phyloP scores from a whole-genome alignment of 2,329 filamentous ascomycete species.

The Nigrospora sphaerica region DNA sequence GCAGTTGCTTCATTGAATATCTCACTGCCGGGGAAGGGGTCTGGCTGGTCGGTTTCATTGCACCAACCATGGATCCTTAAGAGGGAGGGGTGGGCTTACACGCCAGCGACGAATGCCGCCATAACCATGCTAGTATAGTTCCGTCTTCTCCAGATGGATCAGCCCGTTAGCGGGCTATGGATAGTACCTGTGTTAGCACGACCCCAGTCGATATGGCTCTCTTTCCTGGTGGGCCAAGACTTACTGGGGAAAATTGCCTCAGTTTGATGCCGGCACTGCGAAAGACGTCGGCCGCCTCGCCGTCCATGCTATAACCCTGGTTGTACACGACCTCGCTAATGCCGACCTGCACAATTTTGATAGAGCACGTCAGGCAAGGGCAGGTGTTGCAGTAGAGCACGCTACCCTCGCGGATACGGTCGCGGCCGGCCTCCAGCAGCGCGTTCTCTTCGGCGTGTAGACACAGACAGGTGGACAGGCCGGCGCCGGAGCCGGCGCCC shows the following conservation, averaged over 20 bases:
- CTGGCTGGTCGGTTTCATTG: too few species aligned
- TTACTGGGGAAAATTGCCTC: constrained; percentile 80
- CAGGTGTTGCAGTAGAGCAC: constrained; percentile 94
- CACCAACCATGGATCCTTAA: too few species aligned
- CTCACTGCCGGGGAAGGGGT: too few species aligned
- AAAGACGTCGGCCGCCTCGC: constrained; percentile 74
- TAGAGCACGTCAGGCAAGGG: constrained; percentile 93
- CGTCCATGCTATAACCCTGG: constrained; percentile 92
- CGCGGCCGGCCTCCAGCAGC: constrained; percentile 84
- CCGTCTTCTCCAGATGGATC: constrained; percentile 40
- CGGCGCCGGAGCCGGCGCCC: constrained; percentile 61
- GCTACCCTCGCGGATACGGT: constrained; percentile 74
- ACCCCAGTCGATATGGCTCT: neutral
- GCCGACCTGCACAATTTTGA: constrained; percentile 96
- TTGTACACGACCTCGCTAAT: constrained; percentile 94
- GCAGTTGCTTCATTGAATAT: too few species aligned
- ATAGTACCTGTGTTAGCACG: neutral
- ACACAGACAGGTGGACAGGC: constrained; percentile 82
- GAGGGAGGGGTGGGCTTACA: neutral
- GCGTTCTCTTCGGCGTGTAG: constrained; percentile 99
- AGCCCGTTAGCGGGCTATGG: constrained; percentile 43
- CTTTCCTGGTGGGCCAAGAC: constrained; percentile 20
- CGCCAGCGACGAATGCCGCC: too few species aligned
- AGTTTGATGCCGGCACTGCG: constrained; percentile 75
- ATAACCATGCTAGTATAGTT: constrained; percentile 10